Percentiles rank a stretch among this genome's conserved stretches.
These are phyloP conservation scores for Schizonepeta tenuifolia DNA, from an alignment of 257 asterid species.

Conservation along the genomic window DNA sequence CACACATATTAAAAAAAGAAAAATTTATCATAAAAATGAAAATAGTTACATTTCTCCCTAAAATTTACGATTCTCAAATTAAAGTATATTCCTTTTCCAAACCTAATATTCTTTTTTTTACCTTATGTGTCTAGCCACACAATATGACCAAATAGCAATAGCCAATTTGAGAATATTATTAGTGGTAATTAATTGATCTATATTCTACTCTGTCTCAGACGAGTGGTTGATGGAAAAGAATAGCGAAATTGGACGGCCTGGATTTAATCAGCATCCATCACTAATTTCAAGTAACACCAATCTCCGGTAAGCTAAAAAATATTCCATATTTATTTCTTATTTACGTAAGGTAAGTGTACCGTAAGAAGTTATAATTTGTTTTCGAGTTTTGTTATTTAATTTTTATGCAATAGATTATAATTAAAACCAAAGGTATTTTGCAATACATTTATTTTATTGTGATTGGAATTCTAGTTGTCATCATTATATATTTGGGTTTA, in stretches of 20 bases:
- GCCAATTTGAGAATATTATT: neutral
- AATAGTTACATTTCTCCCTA: no score
- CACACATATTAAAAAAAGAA: no score
- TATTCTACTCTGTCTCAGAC: constrained; percentile 30
- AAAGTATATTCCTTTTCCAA: no score
- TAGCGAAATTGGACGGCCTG: constrained; percentile 48
- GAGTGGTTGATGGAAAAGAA: constrained; percentile 62
- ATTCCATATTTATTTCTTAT: no score
- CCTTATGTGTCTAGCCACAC: no score
- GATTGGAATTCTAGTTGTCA: neutral
- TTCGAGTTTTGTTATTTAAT: neutral
- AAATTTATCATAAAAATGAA: no score
- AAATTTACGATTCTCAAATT: no score
- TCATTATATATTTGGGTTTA: neutral
- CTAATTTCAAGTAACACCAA: constrained; percentile 29
- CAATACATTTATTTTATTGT: neutral
- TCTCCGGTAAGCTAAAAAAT: constrained; percentile 53
- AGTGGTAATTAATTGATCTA: neutral
- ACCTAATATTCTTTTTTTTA: no score
- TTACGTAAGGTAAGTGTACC: neutral
- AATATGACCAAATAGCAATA: no score
- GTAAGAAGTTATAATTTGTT: neutral
- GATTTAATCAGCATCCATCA: constrained; percentile 37
- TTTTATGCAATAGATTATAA: neutral
- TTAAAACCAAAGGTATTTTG: neutral